Base-by-base conservation (phyloP, 495 filamentous ascomycete species). In the Sporormia fimetaria region DNA sequence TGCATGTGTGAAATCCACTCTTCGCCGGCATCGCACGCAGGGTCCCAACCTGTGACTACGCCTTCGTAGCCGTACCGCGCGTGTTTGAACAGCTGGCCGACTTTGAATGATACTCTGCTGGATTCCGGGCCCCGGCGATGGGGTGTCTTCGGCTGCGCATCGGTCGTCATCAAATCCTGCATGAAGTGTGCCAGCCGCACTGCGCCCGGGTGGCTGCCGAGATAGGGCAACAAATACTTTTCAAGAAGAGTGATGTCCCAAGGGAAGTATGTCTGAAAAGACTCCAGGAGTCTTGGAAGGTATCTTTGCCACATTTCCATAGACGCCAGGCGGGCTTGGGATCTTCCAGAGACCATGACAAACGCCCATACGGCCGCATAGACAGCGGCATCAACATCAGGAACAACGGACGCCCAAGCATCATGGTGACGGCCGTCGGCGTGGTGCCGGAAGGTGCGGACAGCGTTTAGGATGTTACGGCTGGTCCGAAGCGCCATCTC, bases 81-180 rank as follows among this genome's bases (percentile, higher is more conserved):
- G 57, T 96, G 90, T 37, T 66, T 68, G 56, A 96, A 90, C 2
- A 92, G 73, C 48, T 90, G 80, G 3, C 90, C 90, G 31, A 98
- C 73, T 40, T 67, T 73, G 62, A 80, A 88, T 39, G 57, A 66
- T n/a, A 85, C 74, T 16, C 60, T 60, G 49, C 36, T 52, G 50
- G 40, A 61, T 27, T 41, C 52, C 36, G 47, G 71, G 59, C 62
- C 57, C 4, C 73, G 65, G 9, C 56, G 53, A 39, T 64, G 72
- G 30, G 75, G 57, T 25, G 66, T 65, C 35, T 75, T 83, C 1
- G 66, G 65, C 22, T 71, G 70, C 12, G 63, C 60, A 60, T 88
- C 83, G 34, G 69, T 66, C 18, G 73, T 67, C 22, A 66, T 67
- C 47, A 81, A 70, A 21, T 72, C 66, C 33, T 67, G 66, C 16